A percentile compares a stretch with the other conserved stretches of the same genome.
Evolutionary conservation across 352 stramenopile species (phyloP).

Genomic region (Globisporangium radiosum): DNA sequence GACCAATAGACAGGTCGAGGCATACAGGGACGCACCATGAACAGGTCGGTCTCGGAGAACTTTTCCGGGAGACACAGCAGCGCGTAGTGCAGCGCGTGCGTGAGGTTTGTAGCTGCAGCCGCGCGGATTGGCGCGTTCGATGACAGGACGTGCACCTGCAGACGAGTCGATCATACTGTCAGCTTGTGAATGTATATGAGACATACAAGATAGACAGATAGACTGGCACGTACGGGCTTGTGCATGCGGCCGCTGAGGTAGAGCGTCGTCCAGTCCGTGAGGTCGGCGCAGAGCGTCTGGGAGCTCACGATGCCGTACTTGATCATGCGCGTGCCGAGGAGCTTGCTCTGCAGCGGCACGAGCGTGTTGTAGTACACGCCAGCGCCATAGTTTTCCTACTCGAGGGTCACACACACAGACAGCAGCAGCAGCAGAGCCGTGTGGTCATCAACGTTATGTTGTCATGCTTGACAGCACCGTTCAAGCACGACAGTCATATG

Average conservation of each 20-base stretch:
- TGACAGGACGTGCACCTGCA: constrained; percentile 54
- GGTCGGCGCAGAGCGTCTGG: constrained; percentile 69
- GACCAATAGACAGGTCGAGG: neutral
- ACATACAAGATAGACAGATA: neutral
- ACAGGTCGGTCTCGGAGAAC: constrained; percentile 78
- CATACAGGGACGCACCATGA: constrained; percentile 43
- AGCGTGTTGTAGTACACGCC: constrained; percentile 86
- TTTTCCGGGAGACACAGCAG: constrained; percentile 69
- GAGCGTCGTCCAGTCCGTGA: constrained; percentile 75
- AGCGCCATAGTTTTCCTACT: constrained; percentile 65
- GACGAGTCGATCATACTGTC: neutral
- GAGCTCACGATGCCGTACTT: constrained; percentile 88
- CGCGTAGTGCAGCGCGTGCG: constrained; percentile 70
- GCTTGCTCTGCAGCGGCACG: constrained; percentile 50
- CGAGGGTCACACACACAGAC: no score
- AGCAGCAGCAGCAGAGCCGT: no score
- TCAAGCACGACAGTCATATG: no score
- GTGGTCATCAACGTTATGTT: no score
- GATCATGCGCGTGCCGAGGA: constrained; percentile 61
- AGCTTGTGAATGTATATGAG: neutral
- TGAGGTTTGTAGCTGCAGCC: constrained; percentile 54
- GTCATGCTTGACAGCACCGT: no score
- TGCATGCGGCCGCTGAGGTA: constrained; percentile 86
- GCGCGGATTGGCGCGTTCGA: constrained; percentile 38
- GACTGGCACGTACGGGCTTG: constrained; percentile 53